phyloP scores from a whole-genome alignment of 2,329 filamentous ascomycete genomes.

The Aspergillus felis region DNA sequence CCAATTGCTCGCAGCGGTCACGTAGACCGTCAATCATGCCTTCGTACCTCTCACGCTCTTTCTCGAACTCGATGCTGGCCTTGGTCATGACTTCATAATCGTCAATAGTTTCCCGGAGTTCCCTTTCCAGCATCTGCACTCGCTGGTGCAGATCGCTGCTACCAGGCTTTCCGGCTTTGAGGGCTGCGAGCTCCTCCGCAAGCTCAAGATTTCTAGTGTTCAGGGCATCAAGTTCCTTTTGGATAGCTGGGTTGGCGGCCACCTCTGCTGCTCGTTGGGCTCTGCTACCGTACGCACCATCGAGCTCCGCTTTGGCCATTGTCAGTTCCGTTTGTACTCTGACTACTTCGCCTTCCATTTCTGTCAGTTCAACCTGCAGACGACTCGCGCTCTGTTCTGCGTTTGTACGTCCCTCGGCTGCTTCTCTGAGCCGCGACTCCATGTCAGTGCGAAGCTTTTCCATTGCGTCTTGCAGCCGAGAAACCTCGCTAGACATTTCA shows the following conservation, averaged over 20 bases:
- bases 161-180: slow-evolving; percentile 34
- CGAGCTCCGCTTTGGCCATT: slow-evolving; percentile 85
- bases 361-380: slow-evolving; percentile 48
- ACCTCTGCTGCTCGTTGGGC: slow-evolving; percentile 65
- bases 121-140: slow-evolving; percentile 57
- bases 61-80: slow-evolving; percentile 66
- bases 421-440: slow-evolving; percentile 28
- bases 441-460: slow-evolving; percentile 28
- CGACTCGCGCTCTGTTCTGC: slow-evolving; percentile 38
- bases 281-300: slow-evolving; percentile 84
- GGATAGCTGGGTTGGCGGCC: slow-evolving; percentile 54
- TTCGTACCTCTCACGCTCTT: slow-evolving; percentile 64
- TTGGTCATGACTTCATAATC: slow-evolving; percentile 70
- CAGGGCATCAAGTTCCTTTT: slow-evolving; percentile 57
- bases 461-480: slow-evolving; percentile 15
- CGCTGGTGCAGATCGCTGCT: slow-evolving; percentile 43
- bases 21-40: slow-evolving; percentile 59
- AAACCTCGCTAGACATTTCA: slow-evolving; percentile 49
- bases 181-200: slow-evolving; percentile 44
- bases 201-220: slow-evolving; percentile 46
- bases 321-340: slow-evolving; percentile 74
- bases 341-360: slow-evolving; percentile 61
- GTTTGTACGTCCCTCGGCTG: slow-evolving; percentile 23
- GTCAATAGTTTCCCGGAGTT: slow-evolving; percentile 63
- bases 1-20: slow-evolving; percentile 60